These are phyloP conservation scores for Debaryomyces psychrophilus DNA, from an alignment of 1,139 yeast species.

Conservation along the genomic window DNA sequence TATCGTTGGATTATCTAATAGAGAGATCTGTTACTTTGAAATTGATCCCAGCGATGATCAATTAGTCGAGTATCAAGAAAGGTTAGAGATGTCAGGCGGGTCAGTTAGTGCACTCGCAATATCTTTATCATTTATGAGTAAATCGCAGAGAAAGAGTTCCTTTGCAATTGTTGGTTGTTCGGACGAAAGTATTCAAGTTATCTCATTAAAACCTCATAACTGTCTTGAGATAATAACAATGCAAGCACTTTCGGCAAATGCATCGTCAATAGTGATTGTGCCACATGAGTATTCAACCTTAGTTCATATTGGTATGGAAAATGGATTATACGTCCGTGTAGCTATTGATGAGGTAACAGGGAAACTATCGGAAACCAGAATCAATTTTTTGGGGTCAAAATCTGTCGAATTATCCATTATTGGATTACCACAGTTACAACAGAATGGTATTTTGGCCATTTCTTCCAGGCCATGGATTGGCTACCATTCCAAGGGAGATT, in stretches of 20 bases:
- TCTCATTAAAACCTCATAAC: slow-evolving; percentile 65
- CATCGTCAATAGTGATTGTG: slow-evolving; percentile 51
- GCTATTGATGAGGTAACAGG: slow-evolving; percentile 63
- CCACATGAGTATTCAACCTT: slow-evolving; percentile 18
- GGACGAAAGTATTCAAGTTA: slow-evolving; percentile 70
- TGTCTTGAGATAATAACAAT: slow-evolving; percentile 65
- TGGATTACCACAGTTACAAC: slow-evolving; percentile 20
- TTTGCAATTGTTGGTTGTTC: slow-evolving; percentile 72
- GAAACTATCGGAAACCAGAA: slow-evolving; percentile 63
- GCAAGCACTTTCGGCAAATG: slow-evolving; percentile 68
- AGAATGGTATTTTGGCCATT: slow-evolving; percentile 39
- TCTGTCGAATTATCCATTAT: slow-evolving; percentile 57
- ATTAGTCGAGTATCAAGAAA: slow-evolving; percentile 69
- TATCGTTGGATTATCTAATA: slow-evolving; percentile 68
- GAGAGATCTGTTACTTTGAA: slow-evolving; percentile 83
- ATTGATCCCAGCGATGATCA: slow-evolving; percentile 62
- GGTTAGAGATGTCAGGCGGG: slow-evolving; percentile 54
- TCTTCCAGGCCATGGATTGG: slow-evolving; percentile 48
- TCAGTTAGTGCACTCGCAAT: slow-evolving; percentile 58
- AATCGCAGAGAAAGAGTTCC: slow-evolving; percentile 52
- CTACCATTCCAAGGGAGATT: slow-evolving; percentile 27
- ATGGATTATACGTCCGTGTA: slow-evolving; percentile 77
- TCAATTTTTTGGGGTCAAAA: slow-evolving; percentile 73
- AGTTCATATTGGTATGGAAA: slow-evolving; percentile 78
- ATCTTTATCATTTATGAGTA: slow-evolving; percentile 35